Base-by-base conservation (phyloP, 106 monocot genomes). In the Acorus gramineus region DNA sequence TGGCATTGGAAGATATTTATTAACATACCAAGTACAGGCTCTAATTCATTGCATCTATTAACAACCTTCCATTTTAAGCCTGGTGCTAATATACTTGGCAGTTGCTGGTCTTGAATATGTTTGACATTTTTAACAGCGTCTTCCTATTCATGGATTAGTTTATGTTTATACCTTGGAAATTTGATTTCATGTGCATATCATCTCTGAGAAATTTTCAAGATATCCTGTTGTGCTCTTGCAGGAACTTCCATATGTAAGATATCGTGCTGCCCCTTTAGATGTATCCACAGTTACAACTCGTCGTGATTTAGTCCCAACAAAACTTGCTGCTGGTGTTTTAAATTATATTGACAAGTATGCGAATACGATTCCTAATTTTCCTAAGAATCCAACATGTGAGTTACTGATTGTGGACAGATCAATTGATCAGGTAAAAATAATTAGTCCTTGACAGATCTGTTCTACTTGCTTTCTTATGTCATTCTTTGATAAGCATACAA, bases 221-320 rank as follows among this genome's bases (percentile, higher is more conserved):
- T 28, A 28, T 28, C 46, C 64, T 12, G 53, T 52, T 49, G 56
- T 4, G 8, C 52, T 43, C 45, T 66, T 49, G 5, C 69, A 98
- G 98, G 98, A 98, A 77, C 92, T 92, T 81, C 98, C 98, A 69
- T 78, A 81, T 79, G 98, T 98, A 59, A 80, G 92, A 11, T 98
- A 92, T 64, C 87, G 88, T 70, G 87, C 88, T 70, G 87, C 98
- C 42, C 69, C 78, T 56, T 70, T 84, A 46, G 88, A 92, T 81
- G 79, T 63, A 66, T 85, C 85, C 8, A 89, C 88, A 11, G 57
- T 92, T 73, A 88, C 88, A 50, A 98, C 92, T 11, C 78, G 85
- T 65, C 79, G 88, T 60, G 98, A 98, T 77, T 68, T 98, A 66
- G 69, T 89, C 59, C 88, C 98, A 48, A 98, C 91, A 68, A 98